A percentile compares a stretch with the other conserved stretches of the same genome.
Evolutionary conservation across 1,139 yeast genomes (phyloP).

Genomic region (Kodamaea suecica): DNA sequence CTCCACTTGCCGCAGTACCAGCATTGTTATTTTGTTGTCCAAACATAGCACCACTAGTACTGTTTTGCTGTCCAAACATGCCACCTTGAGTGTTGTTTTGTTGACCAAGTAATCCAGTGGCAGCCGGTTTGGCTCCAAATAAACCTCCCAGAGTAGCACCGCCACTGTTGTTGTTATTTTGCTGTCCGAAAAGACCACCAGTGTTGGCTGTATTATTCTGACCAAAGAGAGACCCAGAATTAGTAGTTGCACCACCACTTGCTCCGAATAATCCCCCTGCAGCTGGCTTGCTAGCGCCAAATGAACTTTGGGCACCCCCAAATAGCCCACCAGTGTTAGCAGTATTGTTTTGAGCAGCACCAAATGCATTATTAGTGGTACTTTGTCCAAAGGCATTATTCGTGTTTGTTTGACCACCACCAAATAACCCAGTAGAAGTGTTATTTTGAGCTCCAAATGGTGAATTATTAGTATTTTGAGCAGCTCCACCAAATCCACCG

Average conservation of each 20-base stretch:
- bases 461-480: constrained; percentile 8
- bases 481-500: constrained; percentile 26
- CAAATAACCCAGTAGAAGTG: constrained; percentile 22
- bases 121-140: constrained; percentile 14
- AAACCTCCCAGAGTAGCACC: constrained; percentile 14
- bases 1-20: constrained; percentile 16
- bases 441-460: constrained; percentile 24
- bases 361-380: constrained; percentile 9
- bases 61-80: constrained; percentile 15
- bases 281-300: constrained; percentile 19
- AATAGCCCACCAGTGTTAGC: constrained; percentile 28
- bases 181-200: constrained; percentile 37
- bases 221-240: constrained; percentile 23
- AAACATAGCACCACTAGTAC: constrained; percentile 19
- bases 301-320: constrained; percentile 17
- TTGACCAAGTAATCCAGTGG: constrained; percentile 29
- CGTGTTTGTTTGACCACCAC: constrained; percentile 22
- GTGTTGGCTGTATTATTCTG: constrained; percentile 12
- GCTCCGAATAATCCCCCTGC: constrained; percentile 34
- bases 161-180: constrained; percentile 9
- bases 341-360: constrained; percentile 14
- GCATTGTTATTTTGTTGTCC: constrained; percentile 17
- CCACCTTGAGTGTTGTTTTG: constrained; percentile 14
- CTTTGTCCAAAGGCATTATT: constrained; percentile 17
- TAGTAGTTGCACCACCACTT: constrained; percentile 3